These are phyloP conservation scores for Pyrenula aspistea DNA, from an alignment of 495 filamentous ascomycete genomes.

Conservation along the genomic window DNA sequence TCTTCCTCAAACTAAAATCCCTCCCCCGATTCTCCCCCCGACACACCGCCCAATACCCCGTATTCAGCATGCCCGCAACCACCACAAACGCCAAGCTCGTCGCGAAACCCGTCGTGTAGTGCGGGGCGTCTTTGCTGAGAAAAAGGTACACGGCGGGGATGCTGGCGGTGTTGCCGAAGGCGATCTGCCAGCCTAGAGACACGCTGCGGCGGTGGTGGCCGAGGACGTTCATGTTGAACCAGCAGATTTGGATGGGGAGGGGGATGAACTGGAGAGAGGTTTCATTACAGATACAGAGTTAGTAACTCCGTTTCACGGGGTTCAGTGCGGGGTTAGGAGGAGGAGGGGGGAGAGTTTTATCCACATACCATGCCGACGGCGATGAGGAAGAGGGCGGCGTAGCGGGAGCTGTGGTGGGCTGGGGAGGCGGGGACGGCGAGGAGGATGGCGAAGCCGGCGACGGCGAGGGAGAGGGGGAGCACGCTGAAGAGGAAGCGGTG, in stretches of 20 bases:
- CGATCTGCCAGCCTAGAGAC: conserved; percentile 16
- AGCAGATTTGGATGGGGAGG: conserved; percentile 19
- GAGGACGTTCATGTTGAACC: conserved; percentile 18
- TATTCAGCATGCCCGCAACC: no score
- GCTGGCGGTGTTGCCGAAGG: conserved; percentile 24
- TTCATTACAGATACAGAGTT: conserved; percentile 8
- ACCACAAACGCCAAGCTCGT: no score
- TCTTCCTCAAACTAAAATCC: no score
- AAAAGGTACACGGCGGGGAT: conserved; percentile 27
- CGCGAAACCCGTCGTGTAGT: conserved; percentile 22
- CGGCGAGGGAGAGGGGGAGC: conserved; percentile 29
- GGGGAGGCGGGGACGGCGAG: no score
- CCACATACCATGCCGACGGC: conserved; percentile 17
- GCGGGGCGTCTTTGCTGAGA: conserved; percentile 18
- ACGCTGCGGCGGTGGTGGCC: conserved; percentile 19
- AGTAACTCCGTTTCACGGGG: neutral
- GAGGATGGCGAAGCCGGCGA: conserved; percentile 50
- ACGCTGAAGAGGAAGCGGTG: conserved; percentile 34
- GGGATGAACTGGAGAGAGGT: conserved; percentile 10
- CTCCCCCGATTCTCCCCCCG: no score
- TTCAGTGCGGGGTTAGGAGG: neutral
- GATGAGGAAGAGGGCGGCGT: conserved; percentile 50
- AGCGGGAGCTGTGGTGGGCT: conserved; percentile 47
- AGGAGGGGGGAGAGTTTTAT: neutral
- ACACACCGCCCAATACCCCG: no score